phyloP scores from a whole-genome alignment of 2,329 filamentous ascomycete genomes.

The Penicillium sp. region DNA sequence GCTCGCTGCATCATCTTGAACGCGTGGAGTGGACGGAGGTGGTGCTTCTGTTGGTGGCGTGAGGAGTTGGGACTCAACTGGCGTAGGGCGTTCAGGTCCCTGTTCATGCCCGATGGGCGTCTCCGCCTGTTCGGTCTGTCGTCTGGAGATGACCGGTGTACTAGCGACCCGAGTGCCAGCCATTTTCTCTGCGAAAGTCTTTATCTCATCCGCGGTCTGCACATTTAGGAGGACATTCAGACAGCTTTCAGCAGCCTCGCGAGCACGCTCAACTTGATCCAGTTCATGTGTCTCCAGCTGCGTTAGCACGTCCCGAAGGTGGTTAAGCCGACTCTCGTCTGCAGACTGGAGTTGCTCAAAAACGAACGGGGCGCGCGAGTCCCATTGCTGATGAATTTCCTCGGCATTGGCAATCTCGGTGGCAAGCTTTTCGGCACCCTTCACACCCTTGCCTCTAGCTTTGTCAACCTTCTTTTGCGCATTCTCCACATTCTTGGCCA shows the following conservation, averaged over 20 bases:
- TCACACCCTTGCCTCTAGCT: conserved; percentile 73
- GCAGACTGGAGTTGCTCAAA: conserved; percentile 89
- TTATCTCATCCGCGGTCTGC: conserved; percentile 81
- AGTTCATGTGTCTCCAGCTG: conserved; percentile 91
- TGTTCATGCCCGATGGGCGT: conserved; percentile 10
- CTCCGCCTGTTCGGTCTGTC: conserved; percentile 20
- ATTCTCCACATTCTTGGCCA: conserved; percentile 81
- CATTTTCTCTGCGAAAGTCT: conserved; percentile 40
- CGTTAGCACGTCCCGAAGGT: conserved; percentile 83
- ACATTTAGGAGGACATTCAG: conserved; percentile 81
- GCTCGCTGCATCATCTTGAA: conserved; percentile 53
- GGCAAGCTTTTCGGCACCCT: conserved; percentile 68
- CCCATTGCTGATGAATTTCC: conserved; percentile 79
- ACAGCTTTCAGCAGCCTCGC: conserved; percentile 71
- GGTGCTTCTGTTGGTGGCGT: conserved; percentile 22
- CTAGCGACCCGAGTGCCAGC: conserved; percentile 12
- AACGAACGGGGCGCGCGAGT: conserved; percentile 88
- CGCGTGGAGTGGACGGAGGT: conserved; percentile 39
- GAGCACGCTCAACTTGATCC: conserved; percentile 74
- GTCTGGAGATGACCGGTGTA: conserved; percentile 14
- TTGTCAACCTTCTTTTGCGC: conserved; percentile 84
- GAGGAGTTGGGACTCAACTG: conserved; percentile 7
- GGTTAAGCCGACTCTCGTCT: conserved; percentile 84
- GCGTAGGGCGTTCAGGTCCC: conserved; percentile 18
- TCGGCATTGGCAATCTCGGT: conserved; percentile 69